Conservation (phyloP, 1,284 basidiomycete species). For the Vanrija sp. region DNA sequence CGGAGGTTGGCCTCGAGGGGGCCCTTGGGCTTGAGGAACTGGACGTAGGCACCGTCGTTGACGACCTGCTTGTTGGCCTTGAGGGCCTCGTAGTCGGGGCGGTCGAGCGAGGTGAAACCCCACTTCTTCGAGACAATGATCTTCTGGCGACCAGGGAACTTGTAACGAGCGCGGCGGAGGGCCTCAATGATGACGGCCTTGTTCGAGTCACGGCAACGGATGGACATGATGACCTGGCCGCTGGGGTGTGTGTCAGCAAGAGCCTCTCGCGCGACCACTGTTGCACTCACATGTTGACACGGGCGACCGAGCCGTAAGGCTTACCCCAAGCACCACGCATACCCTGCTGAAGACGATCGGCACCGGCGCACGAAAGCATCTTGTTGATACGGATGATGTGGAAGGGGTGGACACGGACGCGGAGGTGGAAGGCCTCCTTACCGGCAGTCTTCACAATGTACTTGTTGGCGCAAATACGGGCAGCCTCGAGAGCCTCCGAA, state of each 20-base stretch:
- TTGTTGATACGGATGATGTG: constrained; percentile 99
- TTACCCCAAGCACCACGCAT: constrained; percentile 99
- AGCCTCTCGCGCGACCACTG: too few relatives aligned
- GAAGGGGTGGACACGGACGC: constrained; percentile 97
- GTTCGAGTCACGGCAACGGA: constrained; percentile 88
- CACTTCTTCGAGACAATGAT: constrained; percentile 97
- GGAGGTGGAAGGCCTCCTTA: constrained; percentile 98
- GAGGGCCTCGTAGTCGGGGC: constrained; percentile 81
- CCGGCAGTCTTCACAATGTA: constrained; percentile 97
- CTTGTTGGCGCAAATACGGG: constrained; percentile 99
- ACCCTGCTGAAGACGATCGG: constrained; percentile 95
- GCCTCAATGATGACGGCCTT: constrained; percentile 91
- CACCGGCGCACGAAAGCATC: constrained; percentile 99
- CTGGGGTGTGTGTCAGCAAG: constrained; percentile 51
- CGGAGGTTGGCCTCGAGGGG: constrained; percentile 78
- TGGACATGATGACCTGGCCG: constrained; percentile 93
- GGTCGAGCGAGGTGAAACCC: constrained; percentile 95
- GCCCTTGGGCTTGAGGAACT: constrained; percentile 86
- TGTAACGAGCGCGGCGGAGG: constrained; percentile 94
- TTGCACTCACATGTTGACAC: constrained; percentile 47
- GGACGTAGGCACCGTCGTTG: constrained; percentile 58
- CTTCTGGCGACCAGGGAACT: constrained; percentile 99
- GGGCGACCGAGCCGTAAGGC: constrained; percentile 69
- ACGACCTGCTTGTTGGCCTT: constrained; percentile 84
- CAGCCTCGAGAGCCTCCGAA: constrained; percentile 93